Evolutionary conservation across 129 eudicot genomes (phyloP).

Genomic region (Lactuca saligna): DNA sequence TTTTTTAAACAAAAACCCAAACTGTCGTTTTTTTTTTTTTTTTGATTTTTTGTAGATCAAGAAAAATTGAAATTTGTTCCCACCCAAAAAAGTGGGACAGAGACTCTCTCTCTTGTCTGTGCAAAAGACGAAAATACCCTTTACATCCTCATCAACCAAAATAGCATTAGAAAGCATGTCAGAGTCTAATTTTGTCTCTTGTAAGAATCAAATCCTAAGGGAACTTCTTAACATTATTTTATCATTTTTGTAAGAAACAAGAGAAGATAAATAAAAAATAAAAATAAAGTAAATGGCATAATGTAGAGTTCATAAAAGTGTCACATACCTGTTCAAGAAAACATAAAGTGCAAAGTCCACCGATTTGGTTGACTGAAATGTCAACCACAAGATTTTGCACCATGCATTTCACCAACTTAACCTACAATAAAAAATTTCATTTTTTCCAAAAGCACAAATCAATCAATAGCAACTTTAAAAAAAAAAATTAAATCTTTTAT

Average conservation of each 20-base stretch:
- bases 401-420: constrained; percentile 89
- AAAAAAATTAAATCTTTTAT: background rate
- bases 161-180: too few relatives aligned
- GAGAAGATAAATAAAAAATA: background rate
- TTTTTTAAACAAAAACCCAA: too few relatives aligned
- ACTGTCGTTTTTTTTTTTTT: too few relatives aligned
- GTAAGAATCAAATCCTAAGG: too few relatives aligned
- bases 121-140: too few relatives aligned
- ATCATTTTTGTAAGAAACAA: background rate
- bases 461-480: background rate
- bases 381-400: constrained; percentile 87
- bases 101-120: too few relatives aligned
- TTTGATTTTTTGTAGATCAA: too few relatives aligned
- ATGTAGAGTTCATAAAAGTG: constrained; percentile 4
- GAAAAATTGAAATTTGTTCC: too few relatives aligned
- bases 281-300: background rate
- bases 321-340: constrained; percentile 87
- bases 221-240: background rate
- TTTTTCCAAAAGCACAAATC: constrained; percentile 12
- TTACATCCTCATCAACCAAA: too few relatives aligned
- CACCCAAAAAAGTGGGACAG: too few relatives aligned
- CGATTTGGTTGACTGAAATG: constrained; percentile 84
- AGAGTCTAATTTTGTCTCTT: too few relatives aligned
- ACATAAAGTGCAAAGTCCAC: constrained; percentile 89
- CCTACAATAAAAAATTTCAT: constrained; percentile 53